Base-by-base conservation (phyloP, 805 yeast genomes). In the Kazachstania africana region DNA sequence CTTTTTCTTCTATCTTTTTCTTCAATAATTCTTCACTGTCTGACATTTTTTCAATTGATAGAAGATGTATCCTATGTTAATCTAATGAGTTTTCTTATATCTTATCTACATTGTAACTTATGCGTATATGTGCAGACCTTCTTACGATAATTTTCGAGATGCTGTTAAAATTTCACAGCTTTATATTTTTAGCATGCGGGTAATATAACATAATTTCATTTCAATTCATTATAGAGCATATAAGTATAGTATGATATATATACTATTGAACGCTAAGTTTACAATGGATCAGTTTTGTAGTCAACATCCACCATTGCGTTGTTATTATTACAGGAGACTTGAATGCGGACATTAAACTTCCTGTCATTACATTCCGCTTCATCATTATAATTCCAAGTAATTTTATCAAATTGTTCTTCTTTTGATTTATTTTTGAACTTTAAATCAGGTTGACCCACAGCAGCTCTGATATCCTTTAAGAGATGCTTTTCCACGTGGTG, bases 401-500 rank as follows among this genome's bases (percentile, higher is more conserved):
- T 62, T 31, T 60, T 60, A 28, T 67, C 68, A 23, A 62, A 56
- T 28, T 65, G 60, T 36, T 61, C 63, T 21, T 57, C 46, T 36
- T 68, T 68, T 37, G 72, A 68, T 33, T 66, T 62, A 21, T 60
- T 65, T 31, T 69, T 67, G 48, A 72, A 69, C 29, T 70, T 62
- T 57, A 70, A 59, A 29, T 61, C 60, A 4, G 50, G 53, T 34
- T 65, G 54, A 28, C 82, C 80, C n/a, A 75, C 60, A 51, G 73
- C 69, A 36, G 62, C 64, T 39, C 66, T 68, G 57, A 79, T 73
- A 43, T 78, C 87, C 38, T 68, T 66, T 48, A 79, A 62, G 48
- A 79, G 58, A 53, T 78, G 87, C 47, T 76, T 76, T 45, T 74
- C 70, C 34, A 79, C 63, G 47, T 79, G 88, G 53, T 79, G 88